Conservation (phyloP, 2,329 filamentous ascomycete species). For the Parascedosporium putredinis region DNA sequence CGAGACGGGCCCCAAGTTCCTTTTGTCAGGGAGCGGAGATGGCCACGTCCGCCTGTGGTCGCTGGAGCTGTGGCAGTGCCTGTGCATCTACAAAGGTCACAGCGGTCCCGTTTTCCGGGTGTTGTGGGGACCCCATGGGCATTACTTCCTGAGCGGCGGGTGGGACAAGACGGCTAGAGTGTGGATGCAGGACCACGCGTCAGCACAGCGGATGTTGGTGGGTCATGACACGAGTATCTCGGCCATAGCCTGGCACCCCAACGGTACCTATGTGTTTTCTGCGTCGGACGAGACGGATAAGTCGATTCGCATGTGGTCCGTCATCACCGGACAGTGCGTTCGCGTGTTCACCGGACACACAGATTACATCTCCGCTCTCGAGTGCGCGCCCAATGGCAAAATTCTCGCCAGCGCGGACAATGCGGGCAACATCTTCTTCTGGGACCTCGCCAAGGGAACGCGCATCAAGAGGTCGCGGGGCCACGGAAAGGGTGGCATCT, state of each 20-base stretch:
- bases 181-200: slow-evolving; percentile 89
- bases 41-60: slow-evolving; percentile 88
- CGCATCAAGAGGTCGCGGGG: slow-evolving; percentile 88
- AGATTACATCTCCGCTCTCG: slow-evolving; percentile 73
- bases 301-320: slow-evolving; percentile 93
- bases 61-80: slow-evolving; percentile 79
- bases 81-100: slow-evolving; percentile 90
- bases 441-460: slow-evolving; percentile 81
- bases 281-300: slow-evolving; percentile 77
- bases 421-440: slow-evolving; percentile 82
- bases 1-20: slow-evolving; percentile 56
- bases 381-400: slow-evolving; percentile 80
- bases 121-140: slow-evolving; percentile 82
- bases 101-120: slow-evolving; percentile 83
- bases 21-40: slow-evolving; percentile 82
- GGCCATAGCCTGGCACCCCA: slow-evolving; percentile 85
- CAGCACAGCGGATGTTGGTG: slow-evolving; percentile 75
- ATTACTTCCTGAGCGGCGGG: slow-evolving; percentile 84
- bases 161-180: slow-evolving; percentile 85
- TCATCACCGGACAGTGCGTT: slow-evolving; percentile 77
- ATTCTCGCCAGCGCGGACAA: slow-evolving; percentile 85
- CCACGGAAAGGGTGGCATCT: slow-evolving; percentile 87
- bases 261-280: slow-evolving; percentile 87
- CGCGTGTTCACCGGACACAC: slow-evolving; percentile 88
- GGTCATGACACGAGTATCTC: slow-evolving; percentile 94